Base-by-base conservation (phyloP, 2,329 filamentous ascomycete genomes). In the Fusarium caatingaense region DNA sequence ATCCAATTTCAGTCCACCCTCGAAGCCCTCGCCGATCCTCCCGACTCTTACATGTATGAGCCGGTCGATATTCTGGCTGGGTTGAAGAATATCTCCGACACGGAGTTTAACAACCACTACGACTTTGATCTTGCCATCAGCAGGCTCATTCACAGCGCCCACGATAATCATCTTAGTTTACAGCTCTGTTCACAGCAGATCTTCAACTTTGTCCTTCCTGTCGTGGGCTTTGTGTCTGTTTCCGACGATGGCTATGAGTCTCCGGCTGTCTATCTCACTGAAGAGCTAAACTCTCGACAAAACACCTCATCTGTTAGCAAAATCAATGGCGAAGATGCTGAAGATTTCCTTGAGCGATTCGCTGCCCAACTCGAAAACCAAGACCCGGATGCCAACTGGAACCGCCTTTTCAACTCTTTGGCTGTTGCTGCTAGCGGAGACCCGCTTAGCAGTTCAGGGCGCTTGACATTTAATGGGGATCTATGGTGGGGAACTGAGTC, bases 1-100 rank as follows among this genome's bases (percentile, higher is more conserved):
- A 12, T 61, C 1, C 51, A 61, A 28, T 69, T 58, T 54, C 66
- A 69, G 18, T 67, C 64, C 8, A 69, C 66, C 3, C 34, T 69
- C 27, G 66, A 67, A 28, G 41, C 48, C 3, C 66, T 69, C n/a
- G 58, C 58, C 7, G 37, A 64, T 20, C 66, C 66, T 16, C 66
- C 66, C 0, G 30, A 48, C 4, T 53, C 57, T 9, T 69, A 69
- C 18, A 13, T 49, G 6, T 67, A 62, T 5, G 49, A 56, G 2
- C 42, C 64, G 3, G 53, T 46, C 21, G 64, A 69, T 2, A 59
- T 69, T 4, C 27, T 69, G 2, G 60, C 60, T 5, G 66, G 64
- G 0, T 20, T 69, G 6, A 20, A 61, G 9, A 41, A 32, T 15
- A 61, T 57, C 13, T 28, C 44, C 9, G 4, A 30, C 21, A 61